Percentiles rank a stretch among this genome's conserved stretches.
Evolutionary conservation across 495 filamentous ascomycete genomes (phyloP).

Genomic region (Viridothelium virens): DNA sequence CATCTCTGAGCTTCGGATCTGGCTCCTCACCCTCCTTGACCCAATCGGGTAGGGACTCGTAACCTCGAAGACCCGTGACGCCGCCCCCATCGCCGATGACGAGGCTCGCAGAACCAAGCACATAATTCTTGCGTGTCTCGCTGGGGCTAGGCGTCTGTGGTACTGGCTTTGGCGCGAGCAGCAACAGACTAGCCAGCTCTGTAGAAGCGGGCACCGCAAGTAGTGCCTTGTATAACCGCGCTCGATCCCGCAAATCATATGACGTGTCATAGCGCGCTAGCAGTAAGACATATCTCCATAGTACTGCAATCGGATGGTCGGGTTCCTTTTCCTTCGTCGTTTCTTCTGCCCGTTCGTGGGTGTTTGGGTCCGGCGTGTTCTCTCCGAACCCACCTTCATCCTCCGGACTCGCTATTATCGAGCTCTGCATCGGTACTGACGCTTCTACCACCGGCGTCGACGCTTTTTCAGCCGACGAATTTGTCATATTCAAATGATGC

Average conservation of each 20-base stretch:
- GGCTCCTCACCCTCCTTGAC: slow-evolving; percentile 74
- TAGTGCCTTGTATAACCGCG: slow-evolving; percentile 77
- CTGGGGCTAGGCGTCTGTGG: slow-evolving; percentile 80
- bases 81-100: slow-evolving; percentile 70
- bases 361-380: slow-evolving; percentile 12
- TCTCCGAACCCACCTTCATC: slow-evolving; percentile 30
- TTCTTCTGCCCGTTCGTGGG: slow-evolving; percentile 17
- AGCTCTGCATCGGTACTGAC: slow-evolving; percentile 17
- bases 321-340: slow-evolving; percentile 38
- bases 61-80: slow-evolving; percentile 62
- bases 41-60: slow-evolving; percentile 75
- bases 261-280: slow-evolving; percentile 87
- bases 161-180: slow-evolving; percentile 88
- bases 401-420: slow-evolving; percentile 26
- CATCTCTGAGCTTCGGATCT: slow-evolving; percentile 59
- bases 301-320: slow-evolving; percentile 58
- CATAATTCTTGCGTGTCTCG: slow-evolving; percentile 64
- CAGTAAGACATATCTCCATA: slow-evolving; percentile 79
- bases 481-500: slow-evolving; percentile 63
- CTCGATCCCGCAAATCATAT: slow-evolving; percentile 87
- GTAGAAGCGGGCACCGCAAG: slow-evolving; percentile 64
- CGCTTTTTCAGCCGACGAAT: slow-evolving; percentile 20
- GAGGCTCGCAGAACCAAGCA: slow-evolving; percentile 75
- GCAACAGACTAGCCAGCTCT: slow-evolving; percentile 79
- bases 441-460: slow-evolving; percentile 9